Evolutionary conservation across 768 basidiomycete genomes (phyloP), one percentile per base, ranked within the genome.

Genomic region (Mycena galericulata): DNA sequence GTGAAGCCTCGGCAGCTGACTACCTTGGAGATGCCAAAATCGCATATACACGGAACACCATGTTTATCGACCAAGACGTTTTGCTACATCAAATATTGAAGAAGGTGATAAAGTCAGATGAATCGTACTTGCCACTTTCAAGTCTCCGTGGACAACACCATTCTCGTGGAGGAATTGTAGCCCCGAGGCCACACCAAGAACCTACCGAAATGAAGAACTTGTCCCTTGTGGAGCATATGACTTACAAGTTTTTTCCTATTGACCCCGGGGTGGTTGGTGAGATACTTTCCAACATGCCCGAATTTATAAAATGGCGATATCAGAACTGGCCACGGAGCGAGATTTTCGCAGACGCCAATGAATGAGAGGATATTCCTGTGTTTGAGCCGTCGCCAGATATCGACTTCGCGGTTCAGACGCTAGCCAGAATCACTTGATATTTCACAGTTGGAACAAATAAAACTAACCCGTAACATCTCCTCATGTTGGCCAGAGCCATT

Each of bases 361-460:
- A 70, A 58, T 12, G 69, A 60, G 11, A 70, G 43, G n/a, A 70
- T 26, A 45, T 70, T 70, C 22, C 36, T 26, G 59, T 70, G 65
- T 20, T 43, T 30, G 36, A 70, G 53, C 3, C 32, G 22, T 17
- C 22, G 36, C 69, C 69, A 70, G 4, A 70, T 47, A 4, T 45
- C 34, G 6, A 46, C 57, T 30, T 70, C 65, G 9, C 69, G 58
- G 17, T 67, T 57, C 20, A 70, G 47, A 12, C 60, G 57, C 69
- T 70, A 15, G 22, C n/a, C n/a, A n/a, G n/a, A n/a, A n/a, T n/a
- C n/a, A n/a, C n/a, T n/a, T n/a, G n/a, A n/a, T n/a, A n/a, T n/a
- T n/a, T n/a, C n/a, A n/a, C n/a, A n/a, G n/a, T n/a, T n/a, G n/a
- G n/a, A n/a, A n/a, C 7, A 47, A 6, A 29, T 22, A 49, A 2